Evolutionary conservation across 495 filamentous ascomycete species (phyloP).

Genomic region (Neurospora sp.): DNA sequence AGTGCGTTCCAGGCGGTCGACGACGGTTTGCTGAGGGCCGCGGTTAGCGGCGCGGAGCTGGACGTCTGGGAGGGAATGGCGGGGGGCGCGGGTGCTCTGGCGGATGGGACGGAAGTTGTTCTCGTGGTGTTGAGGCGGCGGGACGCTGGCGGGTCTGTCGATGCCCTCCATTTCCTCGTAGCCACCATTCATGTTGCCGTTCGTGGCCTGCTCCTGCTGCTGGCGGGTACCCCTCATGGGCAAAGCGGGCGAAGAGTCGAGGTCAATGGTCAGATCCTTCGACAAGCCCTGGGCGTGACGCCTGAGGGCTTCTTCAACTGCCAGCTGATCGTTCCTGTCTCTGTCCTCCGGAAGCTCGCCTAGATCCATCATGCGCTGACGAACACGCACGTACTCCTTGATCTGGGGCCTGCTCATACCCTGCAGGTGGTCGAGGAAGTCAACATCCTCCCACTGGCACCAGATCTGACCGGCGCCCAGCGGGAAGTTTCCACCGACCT

Average conservation of each 20-base stretch:
- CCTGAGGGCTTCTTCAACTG: conserved; percentile 35
- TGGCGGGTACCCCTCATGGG: conserved; percentile 11
- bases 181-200: conserved; percentile 4
- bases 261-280: conserved; percentile 1
- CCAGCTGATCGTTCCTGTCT: conserved; percentile 36
- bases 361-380: conserved; percentile 36
- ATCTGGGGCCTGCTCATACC: conserved; percentile 34
- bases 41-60: conserved; percentile 25
- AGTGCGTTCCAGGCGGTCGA: conserved; percentile 26
- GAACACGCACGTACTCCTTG: conserved; percentile 44
- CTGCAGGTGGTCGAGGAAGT: conserved; percentile 36
- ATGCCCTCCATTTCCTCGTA: conserved; percentile 7
- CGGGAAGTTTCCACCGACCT: conserved; percentile 39
- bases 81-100: conserved; percentile 19
- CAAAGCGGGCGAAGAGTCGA: conserved; percentile 2
- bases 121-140: conserved; percentile 10
- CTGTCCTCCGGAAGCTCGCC: conserved; percentile 34
- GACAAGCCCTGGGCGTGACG: conserved; percentile 23
- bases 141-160: conserved; percentile 1
- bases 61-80: conserved; percentile 19
- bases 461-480: conserved; percentile 41
- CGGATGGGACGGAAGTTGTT: conserved; percentile 3
- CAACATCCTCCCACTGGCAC: conserved; percentile 45
- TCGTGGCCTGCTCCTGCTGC: not conserved
- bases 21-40: not conserved